These are phyloP conservation scores for Trametes meyenii DNA, from an alignment of 768 basidiomycete genomes.

Conservation along the genomic window DNA sequence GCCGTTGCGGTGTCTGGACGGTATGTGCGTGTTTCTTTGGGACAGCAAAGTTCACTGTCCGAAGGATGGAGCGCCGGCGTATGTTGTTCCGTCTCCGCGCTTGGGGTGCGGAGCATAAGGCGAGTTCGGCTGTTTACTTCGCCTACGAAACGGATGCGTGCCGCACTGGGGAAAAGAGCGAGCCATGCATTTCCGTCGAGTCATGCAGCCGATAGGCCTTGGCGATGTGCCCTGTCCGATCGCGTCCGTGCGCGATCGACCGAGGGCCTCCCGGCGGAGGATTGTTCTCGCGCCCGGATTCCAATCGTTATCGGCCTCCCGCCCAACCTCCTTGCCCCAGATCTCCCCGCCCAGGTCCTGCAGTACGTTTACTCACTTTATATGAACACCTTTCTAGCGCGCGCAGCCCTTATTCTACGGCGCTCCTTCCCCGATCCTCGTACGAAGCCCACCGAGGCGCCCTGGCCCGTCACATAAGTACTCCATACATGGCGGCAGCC, in stretches of 20 bases:
- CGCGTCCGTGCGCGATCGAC: neutral
- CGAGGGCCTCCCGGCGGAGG: neutral
- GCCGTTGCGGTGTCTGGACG: no score
- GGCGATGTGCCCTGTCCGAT: constrained; percentile 2
- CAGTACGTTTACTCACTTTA: neutral
- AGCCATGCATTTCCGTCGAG: neutral
- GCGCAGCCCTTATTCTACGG: constrained; percentile 9
- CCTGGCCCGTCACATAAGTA: constrained; percentile 9
- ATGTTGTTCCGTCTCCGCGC: neutral
- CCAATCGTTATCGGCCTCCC: constrained; percentile 4
- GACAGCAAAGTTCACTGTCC: neutral
- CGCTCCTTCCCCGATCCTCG: constrained; percentile 4
- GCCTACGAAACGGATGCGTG: no score
- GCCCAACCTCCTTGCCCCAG: neutral
- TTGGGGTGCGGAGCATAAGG: no score
- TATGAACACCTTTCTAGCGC: neutral
- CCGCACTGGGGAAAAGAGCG: neutral
- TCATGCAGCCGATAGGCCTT: neutral
- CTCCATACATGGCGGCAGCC: neutral
- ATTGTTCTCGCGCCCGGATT: neutral
- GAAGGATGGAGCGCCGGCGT: neutral
- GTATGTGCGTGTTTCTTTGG: no score
- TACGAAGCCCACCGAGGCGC: constrained; percentile 3
- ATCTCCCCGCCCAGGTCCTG: neutral
- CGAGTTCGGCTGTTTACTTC: no score